Conservation (phyloP, 768 basidiomycete species). For the Tricholoma flavovirens region DNA sequence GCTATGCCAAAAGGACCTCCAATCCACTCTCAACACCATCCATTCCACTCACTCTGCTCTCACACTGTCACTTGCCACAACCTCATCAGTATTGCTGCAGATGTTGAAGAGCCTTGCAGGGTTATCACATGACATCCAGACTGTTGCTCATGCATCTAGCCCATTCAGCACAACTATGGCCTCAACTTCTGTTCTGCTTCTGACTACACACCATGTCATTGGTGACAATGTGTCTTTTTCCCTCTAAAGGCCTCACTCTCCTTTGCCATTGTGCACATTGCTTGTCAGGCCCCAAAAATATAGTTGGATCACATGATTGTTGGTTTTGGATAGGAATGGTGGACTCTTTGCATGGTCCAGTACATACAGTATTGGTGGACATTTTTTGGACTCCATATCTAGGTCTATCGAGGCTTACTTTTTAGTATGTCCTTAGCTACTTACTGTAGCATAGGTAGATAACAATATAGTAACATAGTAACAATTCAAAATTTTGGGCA, state of each 20-base stretch:
- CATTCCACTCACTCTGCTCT: not conserved
- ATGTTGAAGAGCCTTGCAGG: not conserved
- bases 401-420: not conserved
- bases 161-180: not conserved
- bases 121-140: not conserved
- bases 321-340: constrained; percentile 2
- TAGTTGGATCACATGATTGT: no score
- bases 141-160: not conserved
- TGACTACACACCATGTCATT: not conserved
- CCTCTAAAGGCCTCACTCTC: not conserved
- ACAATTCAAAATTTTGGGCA: no score
- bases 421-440: no score
- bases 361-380: constrained; percentile 5
- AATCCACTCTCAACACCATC: not conserved
- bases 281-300: not conserved
- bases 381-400: not conserved
- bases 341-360: constrained; percentile 2
- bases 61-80: not conserved
- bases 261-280: not conserved
- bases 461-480: no score
- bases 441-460: no score
- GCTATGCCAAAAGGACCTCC: not conserved
- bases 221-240: not conserved
- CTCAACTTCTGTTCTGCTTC: no score
- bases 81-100: no score